phyloP scores from a whole-genome alignment of 306 rosid genomes.

The Cucurbita pepo region DNA sequence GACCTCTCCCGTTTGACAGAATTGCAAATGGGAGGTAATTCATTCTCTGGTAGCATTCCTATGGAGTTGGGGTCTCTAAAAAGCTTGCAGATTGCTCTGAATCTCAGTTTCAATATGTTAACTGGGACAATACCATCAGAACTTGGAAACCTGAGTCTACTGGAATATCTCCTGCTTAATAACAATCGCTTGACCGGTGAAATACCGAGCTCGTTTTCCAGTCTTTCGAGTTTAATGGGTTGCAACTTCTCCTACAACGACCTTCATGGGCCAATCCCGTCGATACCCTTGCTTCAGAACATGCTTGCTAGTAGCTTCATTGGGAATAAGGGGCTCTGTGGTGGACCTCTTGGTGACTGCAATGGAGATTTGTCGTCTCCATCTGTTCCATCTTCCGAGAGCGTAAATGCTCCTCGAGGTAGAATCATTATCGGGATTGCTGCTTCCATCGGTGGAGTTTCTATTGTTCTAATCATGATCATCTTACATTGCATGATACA shows the following conservation, averaged over 20 bases:
- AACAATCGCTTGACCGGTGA: conserved; percentile 59
- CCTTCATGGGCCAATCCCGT: conserved; percentile 70
- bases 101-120: conserved; percentile 73
- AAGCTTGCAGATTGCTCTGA: conserved; percentile 79
- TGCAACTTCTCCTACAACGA: conserved; percentile 87
- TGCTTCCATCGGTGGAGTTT: conserved; percentile 66
- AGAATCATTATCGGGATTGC: conserved; percentile 46
- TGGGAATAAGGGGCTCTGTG: conserved; percentile 64
- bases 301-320: conserved; percentile 61
- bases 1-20: conserved; percentile 70
- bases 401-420: conserved; percentile 27
- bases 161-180: conserved; percentile 56
- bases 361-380: conserved; percentile 27
- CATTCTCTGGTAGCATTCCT: conserved; percentile 68
- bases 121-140: conserved; percentile 48
- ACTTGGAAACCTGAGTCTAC: conserved; percentile 63
- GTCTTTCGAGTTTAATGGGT: conserved; percentile 55
- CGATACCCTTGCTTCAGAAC: conserved; percentile 48
- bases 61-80: conserved; percentile 55
- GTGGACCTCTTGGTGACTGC: conserved; percentile 36
- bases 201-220: conserved; percentile 51
- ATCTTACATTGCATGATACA: conserved; percentile 41
- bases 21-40: conserved; percentile 75
- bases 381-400: conserved; percentile 22
- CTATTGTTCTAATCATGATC: conserved; percentile 57